Conservation (phyloP, 108 stramenopile genomes). For the Pseudonitzschia multistriata region DNA sequence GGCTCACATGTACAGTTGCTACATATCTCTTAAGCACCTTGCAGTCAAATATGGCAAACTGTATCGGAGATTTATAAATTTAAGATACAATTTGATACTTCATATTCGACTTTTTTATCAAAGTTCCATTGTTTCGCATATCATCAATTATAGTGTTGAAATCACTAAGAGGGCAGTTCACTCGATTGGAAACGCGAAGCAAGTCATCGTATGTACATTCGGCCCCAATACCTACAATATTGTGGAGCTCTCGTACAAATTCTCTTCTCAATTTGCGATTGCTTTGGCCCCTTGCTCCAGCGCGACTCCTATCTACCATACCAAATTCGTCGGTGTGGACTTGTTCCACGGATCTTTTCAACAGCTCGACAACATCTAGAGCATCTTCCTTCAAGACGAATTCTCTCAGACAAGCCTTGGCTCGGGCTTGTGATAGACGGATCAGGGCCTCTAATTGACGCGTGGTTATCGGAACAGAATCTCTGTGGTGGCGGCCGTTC, state of each 20-base stretch:
- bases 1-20: no score
- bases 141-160: constrained; percentile 76
- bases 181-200: constrained; percentile 58
- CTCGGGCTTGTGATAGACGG: constrained; percentile 91
- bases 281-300: constrained; percentile 74
- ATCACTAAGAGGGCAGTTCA: constrained; percentile 54
- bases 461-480: constrained; percentile 93
- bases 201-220: constrained; percentile 60
- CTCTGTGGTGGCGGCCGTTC: constrained; percentile 40
- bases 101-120: constrained; percentile 55
- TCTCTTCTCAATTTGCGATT: constrained; percentile 64
- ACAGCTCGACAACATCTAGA: constrained; percentile 94
- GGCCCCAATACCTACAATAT: constrained; percentile 46
- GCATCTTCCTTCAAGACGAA: constrained; percentile 92
- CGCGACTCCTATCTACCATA: constrained; percentile 63
- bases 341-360: constrained; percentile 67
- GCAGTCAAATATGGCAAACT: no score
- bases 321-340: constrained; percentile 76
- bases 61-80: background rate
- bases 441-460: constrained; percentile 96
- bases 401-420: constrained; percentile 91
- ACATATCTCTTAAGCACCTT: no score
- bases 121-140: constrained; percentile 57
- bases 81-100: constrained; percentile 49
- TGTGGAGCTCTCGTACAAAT: constrained; percentile 42